Evolutionary conservation across 345 rosid genomes (phyloP).

Genomic region (Pistacia integerrima): DNA sequence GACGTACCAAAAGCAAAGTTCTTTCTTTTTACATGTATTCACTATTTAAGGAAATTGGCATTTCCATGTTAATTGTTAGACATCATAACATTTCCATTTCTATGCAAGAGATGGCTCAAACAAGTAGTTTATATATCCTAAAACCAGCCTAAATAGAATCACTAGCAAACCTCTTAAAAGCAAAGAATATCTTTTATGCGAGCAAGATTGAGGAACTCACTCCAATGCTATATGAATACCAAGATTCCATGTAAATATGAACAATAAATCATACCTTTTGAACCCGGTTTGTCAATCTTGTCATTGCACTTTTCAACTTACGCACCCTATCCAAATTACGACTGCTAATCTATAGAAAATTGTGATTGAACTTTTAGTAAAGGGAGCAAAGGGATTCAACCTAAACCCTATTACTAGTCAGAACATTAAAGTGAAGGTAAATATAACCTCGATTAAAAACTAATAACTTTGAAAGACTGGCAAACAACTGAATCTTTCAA

Average conservation of each 20-base stretch:
- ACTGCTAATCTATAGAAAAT: conserved; percentile 55
- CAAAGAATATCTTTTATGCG: not conserved
- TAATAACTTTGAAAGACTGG: not conserved
- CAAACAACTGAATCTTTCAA: not conserved
- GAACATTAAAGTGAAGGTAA: not conserved
- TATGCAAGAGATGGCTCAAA: not conserved
- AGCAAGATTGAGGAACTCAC: not conserved
- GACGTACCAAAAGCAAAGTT: not conserved
- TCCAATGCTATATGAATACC: not conserved
- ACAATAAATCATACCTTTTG: conserved; percentile 42
- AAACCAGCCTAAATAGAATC: not conserved
- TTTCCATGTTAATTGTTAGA: not conserved
- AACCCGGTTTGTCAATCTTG: conserved; percentile 55
- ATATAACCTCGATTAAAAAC: not conserved
- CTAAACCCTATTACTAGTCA: not conserved
- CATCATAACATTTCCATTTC: not conserved
- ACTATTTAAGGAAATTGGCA: not conserved
- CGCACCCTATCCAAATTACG: conserved; percentile 56
- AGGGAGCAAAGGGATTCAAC: not conserved
- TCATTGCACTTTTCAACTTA: conserved; percentile 61
- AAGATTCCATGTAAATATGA: conserved; percentile 8
- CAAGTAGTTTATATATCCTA: not conserved
- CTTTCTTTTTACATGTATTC: not conserved
- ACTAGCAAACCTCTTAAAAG: not conserved
- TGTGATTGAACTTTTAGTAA: conserved; percentile 5